Conservation (phyloP, 768 basidiomycete species). For the Termitomyces sp. region DNA sequence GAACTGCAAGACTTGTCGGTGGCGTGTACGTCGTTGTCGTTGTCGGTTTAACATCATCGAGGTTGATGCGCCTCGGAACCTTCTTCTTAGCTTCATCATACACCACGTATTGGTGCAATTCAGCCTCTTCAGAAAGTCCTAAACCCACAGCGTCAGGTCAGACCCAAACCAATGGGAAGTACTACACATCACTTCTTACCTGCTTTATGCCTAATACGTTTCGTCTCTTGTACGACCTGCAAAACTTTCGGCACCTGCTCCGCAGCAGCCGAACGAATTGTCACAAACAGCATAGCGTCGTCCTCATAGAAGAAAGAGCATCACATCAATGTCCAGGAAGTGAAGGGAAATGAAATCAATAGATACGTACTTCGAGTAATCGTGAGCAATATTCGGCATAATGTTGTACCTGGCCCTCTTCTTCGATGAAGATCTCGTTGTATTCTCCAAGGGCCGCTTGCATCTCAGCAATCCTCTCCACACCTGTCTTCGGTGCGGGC, state of each 20-base stretch:
- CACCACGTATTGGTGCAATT: slow-evolving; percentile 72
- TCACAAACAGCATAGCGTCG: slow-evolving; percentile 77
- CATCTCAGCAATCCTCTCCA: slow-evolving; percentile 68
- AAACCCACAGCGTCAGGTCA: slow-evolving; percentile 1
- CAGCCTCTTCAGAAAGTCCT: slow-evolving; percentile 50
- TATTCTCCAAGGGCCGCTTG: slow-evolving; percentile 63
- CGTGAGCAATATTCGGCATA: slow-evolving; percentile 66
- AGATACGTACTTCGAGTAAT: slow-evolving; percentile 49
- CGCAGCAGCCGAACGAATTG: slow-evolving; percentile 57
- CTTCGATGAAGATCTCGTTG: slow-evolving; percentile 69
- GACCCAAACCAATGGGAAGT: neutral
- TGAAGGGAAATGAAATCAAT: neutral
- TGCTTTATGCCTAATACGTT: slow-evolving; percentile 70
- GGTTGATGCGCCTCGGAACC: slow-evolving; percentile 63
- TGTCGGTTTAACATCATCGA: slow-evolving; percentile 49
- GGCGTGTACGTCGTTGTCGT: slow-evolving; percentile 51
- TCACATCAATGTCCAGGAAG: neutral
- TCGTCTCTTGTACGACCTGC: slow-evolving; percentile 75
- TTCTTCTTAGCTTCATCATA: slow-evolving; percentile 54
- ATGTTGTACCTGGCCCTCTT: slow-evolving; percentile 58
- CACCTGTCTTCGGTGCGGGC: slow-evolving; percentile 58
- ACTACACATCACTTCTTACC: slow-evolving; percentile 32
- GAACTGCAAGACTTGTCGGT: slow-evolving; percentile 62
- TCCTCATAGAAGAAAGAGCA: slow-evolving; percentile 39
- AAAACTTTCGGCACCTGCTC: slow-evolving; percentile 74